Percentiles rank a stretch among this genome's conserved stretches.
Evolutionary conservation across 139 green algal genomes (phyloP).

Genomic region (Monoraphidium neglectum): DNA sequence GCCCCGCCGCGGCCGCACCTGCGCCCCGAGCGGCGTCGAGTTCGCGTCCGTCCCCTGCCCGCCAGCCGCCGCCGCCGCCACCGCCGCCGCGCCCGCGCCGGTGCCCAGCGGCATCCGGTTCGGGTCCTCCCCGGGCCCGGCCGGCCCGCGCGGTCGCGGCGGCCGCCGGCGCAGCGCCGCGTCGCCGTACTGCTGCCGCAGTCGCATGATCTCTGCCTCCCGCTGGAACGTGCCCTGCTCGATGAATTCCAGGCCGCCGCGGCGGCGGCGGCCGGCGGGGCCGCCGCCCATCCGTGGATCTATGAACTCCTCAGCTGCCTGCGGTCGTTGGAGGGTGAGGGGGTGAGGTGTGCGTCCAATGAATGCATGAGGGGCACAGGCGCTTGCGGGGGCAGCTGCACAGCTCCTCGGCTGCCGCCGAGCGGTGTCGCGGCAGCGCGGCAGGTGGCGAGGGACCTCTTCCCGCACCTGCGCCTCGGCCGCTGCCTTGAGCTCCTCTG

Average conservation of each 20-base stretch:
- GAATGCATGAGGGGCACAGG: too few relatives aligned
- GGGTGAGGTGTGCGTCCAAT: too few relatives aligned
- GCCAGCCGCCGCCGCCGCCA: background rate
- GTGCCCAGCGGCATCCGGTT: conserved; percentile 12
- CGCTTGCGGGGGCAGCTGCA: too few relatives aligned
- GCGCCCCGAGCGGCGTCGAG: background rate
- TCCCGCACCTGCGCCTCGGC: too few relatives aligned
- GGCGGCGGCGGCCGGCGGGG: conserved; percentile 28
- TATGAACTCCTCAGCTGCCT: conserved; percentile 43
- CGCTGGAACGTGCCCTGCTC: conserved; percentile 55
- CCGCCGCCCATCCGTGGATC: conserved; percentile 59
- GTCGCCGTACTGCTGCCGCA: conserved; percentile 58
- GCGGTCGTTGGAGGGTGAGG: background rate
- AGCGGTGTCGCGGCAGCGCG: too few relatives aligned
- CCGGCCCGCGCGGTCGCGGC: too few relatives aligned
- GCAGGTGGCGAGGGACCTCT: too few relatives aligned
- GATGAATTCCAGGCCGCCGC: conserved; percentile 60
- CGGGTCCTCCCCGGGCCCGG: background rate
- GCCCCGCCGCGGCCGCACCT: background rate
- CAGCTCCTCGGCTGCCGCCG: too few relatives aligned
- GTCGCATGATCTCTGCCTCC: conserved; percentile 41
- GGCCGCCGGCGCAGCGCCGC: conserved; percentile 34
- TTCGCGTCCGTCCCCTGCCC: background rate
- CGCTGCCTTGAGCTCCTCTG: too few relatives aligned
- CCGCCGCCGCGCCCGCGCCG: background rate